Evolutionary conservation across 2,329 filamentous ascomycete species (phyloP).

Genomic region (Fusarium irregulare): DNA sequence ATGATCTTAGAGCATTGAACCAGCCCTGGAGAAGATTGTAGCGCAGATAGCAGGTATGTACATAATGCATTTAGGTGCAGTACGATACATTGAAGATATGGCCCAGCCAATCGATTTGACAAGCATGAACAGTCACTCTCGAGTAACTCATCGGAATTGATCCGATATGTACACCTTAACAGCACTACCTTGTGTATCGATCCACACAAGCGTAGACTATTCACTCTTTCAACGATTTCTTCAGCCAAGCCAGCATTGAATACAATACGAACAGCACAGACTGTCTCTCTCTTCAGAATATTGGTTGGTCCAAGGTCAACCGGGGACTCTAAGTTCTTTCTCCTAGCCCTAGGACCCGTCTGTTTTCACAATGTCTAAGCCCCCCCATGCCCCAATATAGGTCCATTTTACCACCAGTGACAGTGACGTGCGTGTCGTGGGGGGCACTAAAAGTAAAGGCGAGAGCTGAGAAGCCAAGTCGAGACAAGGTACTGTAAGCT

Average conservation of each 20-base stretch:
- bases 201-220: not conserved
- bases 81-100: not conserved
- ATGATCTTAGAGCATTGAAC: not conserved
- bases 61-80: not conserved
- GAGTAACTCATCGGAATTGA: constrained; percentile 16
- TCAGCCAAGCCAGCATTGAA: not conserved
- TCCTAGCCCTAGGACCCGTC: constrained; percentile 19
- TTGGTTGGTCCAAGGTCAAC: not conserved
- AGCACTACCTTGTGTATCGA: constrained; percentile 3
- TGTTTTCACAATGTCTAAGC: constrained; percentile 4
- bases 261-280: not conserved
- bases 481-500: constrained; percentile 9
- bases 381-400: constrained; percentile 12
- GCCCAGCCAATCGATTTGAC: constrained; percentile 6
- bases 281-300: not conserved
- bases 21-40: not conserved
- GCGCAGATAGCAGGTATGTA: not conserved
- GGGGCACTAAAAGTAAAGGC: constrained; percentile 14
- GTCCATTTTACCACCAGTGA: constrained; percentile 19
- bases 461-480: constrained; percentile 7
- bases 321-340: constrained; percentile 6
- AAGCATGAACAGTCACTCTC: not conserved
- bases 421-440: constrained; percentile 37
- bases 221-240: not conserved
- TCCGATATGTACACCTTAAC: constrained; percentile 5